Conservation (phyloP, 2,329 filamentous ascomycete genomes). For the Pyrenophora graminea region DNA sequence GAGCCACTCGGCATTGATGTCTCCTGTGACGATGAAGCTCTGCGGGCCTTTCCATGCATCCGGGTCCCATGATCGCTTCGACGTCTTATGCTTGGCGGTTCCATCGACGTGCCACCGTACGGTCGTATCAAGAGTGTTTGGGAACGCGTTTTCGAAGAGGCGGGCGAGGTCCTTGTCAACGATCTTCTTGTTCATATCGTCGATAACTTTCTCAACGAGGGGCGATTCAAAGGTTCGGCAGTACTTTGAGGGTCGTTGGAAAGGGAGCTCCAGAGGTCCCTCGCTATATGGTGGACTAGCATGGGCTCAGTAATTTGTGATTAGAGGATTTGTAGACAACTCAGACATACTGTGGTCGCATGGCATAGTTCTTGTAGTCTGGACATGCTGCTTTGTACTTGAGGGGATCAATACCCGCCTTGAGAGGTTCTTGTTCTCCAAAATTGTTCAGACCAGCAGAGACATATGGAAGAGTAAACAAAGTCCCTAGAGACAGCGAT, state of each 20-base stretch:
- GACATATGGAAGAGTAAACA: constrained; percentile 12
- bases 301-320: constrained; percentile 7
- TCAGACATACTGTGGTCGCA: constrained; percentile 61
- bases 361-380: constrained; percentile 67
- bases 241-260: constrained; percentile 76
- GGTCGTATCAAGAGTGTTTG: constrained; percentile 88
- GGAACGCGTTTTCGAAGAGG: constrained; percentile 93
- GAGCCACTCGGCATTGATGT: constrained; percentile 92
- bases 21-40: constrained; percentile 90
- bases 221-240: constrained; percentile 91
- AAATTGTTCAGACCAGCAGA: constrained; percentile 14
- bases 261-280: constrained; percentile 79
- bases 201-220: constrained; percentile 84
- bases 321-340: neutral
- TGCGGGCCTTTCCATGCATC: constrained; percentile 81
- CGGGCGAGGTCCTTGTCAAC: constrained; percentile 85
- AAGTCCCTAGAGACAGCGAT: constrained; percentile 14
- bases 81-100: constrained; percentile 48
- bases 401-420: constrained; percentile 34
- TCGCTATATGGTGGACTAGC: constrained; percentile 74
- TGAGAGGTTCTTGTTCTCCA: constrained; percentile 39
- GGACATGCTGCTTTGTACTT: constrained; percentile 61
- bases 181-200: constrained; percentile 78
- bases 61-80: constrained; percentile 35
- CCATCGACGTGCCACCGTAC: constrained; percentile 82